These are phyloP conservation scores for Skeletonema marinoi DNA, from an alignment of 108 stramenopile species.

Conservation along the genomic window DNA sequence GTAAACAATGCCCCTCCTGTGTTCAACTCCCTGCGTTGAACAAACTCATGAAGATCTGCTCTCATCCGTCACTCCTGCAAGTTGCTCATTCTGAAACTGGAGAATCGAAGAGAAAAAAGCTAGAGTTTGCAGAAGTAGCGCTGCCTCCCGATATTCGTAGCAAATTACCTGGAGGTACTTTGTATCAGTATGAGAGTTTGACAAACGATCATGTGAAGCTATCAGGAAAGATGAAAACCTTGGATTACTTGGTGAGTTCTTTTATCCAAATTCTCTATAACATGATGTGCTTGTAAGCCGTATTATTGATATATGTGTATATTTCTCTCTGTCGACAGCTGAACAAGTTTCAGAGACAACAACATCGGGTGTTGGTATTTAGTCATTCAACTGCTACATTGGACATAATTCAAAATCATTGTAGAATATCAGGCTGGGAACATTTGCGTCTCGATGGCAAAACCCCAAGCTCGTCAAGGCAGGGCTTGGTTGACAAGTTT, in stretches of 20 bases:
- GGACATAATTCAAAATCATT: conserved; percentile 75
- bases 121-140: conserved; percentile 80
- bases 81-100: conserved; percentile 51
- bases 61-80: conserved; percentile 81
- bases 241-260: conserved; percentile 41
- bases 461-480: conserved; percentile 69
- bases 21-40: conserved; percentile 57
- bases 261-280: neutral
- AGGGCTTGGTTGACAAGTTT: conserved; percentile 77
- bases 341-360: conserved; percentile 37
- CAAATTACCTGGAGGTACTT: conserved; percentile 63
- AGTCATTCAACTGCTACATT: conserved; percentile 90
- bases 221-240: conserved; percentile 80
- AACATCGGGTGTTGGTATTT: conserved; percentile 80
- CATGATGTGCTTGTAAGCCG: neutral
- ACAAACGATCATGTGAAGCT: conserved; percentile 79
- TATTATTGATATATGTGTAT: neutral
- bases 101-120: conserved; percentile 48
- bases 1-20: conserved; percentile 67
- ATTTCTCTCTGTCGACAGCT: conserved; percentile 1
- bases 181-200: conserved; percentile 59
- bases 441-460: conserved; percentile 90
- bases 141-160: conserved; percentile 59
- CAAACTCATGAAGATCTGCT: conserved; percentile 71
- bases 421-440: conserved; percentile 56